Base-by-base conservation (phyloP, 345 rosid genomes). In the Excoecaria agallocha region DNA sequence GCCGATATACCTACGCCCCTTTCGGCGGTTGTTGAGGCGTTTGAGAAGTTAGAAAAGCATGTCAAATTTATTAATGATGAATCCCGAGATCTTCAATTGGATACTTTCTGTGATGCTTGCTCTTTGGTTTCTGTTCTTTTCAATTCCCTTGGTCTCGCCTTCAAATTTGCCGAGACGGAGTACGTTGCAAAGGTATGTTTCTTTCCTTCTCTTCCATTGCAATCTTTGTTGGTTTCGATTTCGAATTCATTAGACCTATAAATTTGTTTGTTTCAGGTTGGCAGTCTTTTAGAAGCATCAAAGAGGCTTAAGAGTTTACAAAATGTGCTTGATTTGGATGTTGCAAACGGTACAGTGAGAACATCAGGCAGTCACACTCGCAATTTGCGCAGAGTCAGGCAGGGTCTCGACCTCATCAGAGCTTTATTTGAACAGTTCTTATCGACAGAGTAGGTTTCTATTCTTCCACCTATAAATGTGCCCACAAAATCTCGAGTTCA, bases 381-480 rank as follows among this genome's bases (percentile, higher is more conserved):
- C 19, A 92, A 94, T 65, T 77, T 94, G 22, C 79, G 97, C n/a
- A 87, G 98, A 3, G 96, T 92, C 16, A 86, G 98, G 74, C 96
- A 90, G 87, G 97, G 98, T 66, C 89, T 92, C 71, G 98, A 92
- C 67, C 93, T 92, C 76, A 85, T 94, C 81, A 84, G 97, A 59
- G 96, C 90, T 72, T 78, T 94, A 52, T 92, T 94, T 39, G 88
- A 89, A 70, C 86, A 90, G 24, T 94, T 92, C 59, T 58, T 94
- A 75, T 76, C 90, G 37, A 69, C 87, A 1, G 79, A 85, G 92
- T 88, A 84, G 1, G 82, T 66, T 61, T 41, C 35, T 17, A 13
- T 57, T 1, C 41, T 30, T 30, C 30, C 30, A 30, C 30, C 30
- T 30, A 30, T 30, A 30, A 30, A 30, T 30, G 30, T 30, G 2